Evolutionary conservation across 2,329 filamentous ascomycete species (phyloP), one percentile per base, ranked within the genome.

Genomic region (Paracorniculantispora psalliotae): DNA sequence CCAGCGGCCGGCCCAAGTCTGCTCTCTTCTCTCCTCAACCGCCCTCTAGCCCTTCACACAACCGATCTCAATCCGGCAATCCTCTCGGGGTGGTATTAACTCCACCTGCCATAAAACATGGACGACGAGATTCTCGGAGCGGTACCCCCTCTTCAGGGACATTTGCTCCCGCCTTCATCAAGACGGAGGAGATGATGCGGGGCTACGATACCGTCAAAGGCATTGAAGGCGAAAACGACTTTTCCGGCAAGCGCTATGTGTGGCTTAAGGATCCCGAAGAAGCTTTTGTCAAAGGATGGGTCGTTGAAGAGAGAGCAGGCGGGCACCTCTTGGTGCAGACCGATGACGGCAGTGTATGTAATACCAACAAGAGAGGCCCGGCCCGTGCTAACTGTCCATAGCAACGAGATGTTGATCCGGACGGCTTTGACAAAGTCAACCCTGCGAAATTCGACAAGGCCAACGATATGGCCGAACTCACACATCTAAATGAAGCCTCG

Each of bases 371-470:
- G 2, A n/a, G 12, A 8, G 19, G 19, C n/a, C 19, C 26, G 23
- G 4, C 50, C 26, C 23, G 15, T 53, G 26, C 37, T 54, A 25
- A 61, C 63, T 69, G 46, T 71, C 63, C 46, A 43, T 65, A 94
- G 86, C 91, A 96, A 85, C 88, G 91, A 65, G 90, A 96, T 70
- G 88, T 94, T 53, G 88, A 93, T 65, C 77, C 84, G 54, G 92
- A 97, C 67, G 89, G 86, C 67, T 92, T 97, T 65, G 96, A 99
- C 80, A 97, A 97, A 76, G 96, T 99, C 78, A 99, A 99, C 75
- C 94, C 94, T 49, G 93, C 93, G 69, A 99, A 99, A 73, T 99
- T 99, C 77, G 94, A 99, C 82, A 99, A 97, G 76, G 93, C 93
- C 64, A 92, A 96, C 77, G 96, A 99, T 74, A 99, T 99, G 94